Evolutionary conservation across 495 filamentous ascomycete species (phyloP).

Genomic region (Aspergillus olivimuriae): DNA sequence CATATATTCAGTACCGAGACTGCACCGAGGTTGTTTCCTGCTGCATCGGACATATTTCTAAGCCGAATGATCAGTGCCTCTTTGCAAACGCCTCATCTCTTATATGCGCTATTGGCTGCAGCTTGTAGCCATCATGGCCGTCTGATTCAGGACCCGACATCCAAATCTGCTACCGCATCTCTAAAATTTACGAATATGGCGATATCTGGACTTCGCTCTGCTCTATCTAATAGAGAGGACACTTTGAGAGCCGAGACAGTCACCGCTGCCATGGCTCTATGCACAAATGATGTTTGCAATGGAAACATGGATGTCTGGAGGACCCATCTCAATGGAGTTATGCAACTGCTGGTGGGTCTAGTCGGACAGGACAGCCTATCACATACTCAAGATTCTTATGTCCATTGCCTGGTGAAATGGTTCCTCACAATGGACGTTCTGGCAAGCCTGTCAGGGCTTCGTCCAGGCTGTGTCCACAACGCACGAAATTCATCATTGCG

Average conservation of each 20-base stretch:
- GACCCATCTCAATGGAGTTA: slow-evolving; percentile 22
- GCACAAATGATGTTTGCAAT: slow-evolving; percentile 34
- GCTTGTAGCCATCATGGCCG: slow-evolving; percentile 27
- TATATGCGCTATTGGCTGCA: slow-evolving; percentile 23
- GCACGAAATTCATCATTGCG: slow-evolving; percentile 5
- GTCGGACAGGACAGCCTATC: slow-evolving; percentile 2
- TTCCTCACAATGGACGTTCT: slow-evolving; percentile 24
- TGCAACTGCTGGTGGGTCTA: slow-evolving; percentile 15
- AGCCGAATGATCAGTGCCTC: slow-evolving; percentile 19
- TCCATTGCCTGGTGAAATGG: slow-evolving; percentile 26
- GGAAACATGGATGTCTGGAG: slow-evolving; percentile 26
- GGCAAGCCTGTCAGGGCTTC: slow-evolving; percentile 19
- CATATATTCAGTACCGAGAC: slow-evolving; percentile 24
- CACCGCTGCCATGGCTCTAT: slow-evolving; percentile 27
- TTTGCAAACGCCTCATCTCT: slow-evolving; percentile 22
- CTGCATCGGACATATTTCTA: slow-evolving; percentile 19
- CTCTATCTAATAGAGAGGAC: slow-evolving; percentile 8
- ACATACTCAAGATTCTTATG: slow-evolving; percentile 9
- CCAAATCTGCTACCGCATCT: slow-evolving; percentile 8
- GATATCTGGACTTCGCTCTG: slow-evolving; percentile 19
- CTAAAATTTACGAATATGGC: slow-evolving; percentile 28
- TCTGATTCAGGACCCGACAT: slow-evolving; percentile 13
- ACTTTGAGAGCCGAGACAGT: slow-evolving; percentile 17
- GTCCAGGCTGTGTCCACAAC: not conserved
- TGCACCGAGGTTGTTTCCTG: slow-evolving; percentile 22